Base-by-base conservation (phyloP, 768 basidiomycete species). In the Russula brevipes region DNA sequence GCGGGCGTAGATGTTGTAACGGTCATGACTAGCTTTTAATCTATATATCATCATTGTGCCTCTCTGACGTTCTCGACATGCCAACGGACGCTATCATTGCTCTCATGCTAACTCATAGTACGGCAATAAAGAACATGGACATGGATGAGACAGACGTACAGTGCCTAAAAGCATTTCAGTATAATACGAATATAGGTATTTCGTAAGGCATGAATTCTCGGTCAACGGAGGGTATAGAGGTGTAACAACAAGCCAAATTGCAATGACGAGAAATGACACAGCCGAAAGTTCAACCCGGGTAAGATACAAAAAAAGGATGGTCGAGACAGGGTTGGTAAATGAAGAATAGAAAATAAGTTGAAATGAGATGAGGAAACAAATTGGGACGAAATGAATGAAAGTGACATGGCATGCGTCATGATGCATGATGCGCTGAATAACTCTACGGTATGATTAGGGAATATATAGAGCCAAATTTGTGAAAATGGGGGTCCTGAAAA, bases 281-380 rank as follows among this genome's bases (percentile, higher is more conserved):
- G 12, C 12, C 19, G 9, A n/a, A 45, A 41, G n/a, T 44, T 54
- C 38, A 2, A 17, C 24, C 31, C 5, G 14, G 38, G 44, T 42
- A 64, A 11, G 41, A 42, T 54, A 63, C 56, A 58, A 53, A 39
- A 44, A 50, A 35, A 56, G 45, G 51, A 14, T 39, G 19, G 47
- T 24, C 31, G 16, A 11, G 24, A 19, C n/a, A 5, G 24, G 11
- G 14, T 7, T 1, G 30, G 58, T 53, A 45, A 51, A 45, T 51
- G 49, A 60, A 54, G 38, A 55, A 65, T 66, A 66, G 44, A 30
- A 24, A 51, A 60, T 65, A 65, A 66, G 7, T 63, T 64, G 65
- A 54, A n/a, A 38, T 19, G 12, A 35, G 7, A 47, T 65, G 64
- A 19, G 17, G 7, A 24, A 5, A 12, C 17, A 35, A 47, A 36